Evolutionary conservation across 257 asterid genomes (phyloP).

Genomic region (Asclepias syriaca): DNA sequence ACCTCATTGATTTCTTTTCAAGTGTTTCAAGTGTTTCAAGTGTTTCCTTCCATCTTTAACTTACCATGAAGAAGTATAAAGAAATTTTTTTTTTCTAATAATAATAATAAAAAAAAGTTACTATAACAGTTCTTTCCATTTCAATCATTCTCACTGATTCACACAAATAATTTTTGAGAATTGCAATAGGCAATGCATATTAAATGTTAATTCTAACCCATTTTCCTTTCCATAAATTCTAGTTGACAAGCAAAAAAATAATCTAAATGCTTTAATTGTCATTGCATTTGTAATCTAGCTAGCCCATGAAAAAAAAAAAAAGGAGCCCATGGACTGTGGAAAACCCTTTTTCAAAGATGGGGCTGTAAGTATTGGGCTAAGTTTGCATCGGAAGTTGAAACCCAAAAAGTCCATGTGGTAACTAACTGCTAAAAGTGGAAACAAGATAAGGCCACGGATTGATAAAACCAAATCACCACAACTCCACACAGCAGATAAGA

Average conservation of each 20-base stretch:
- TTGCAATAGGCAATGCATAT: background rate
- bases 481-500: slow-evolving; percentile 1
- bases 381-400: too few relatives aligned
- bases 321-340: too few relatives aligned
- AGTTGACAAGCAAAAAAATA: background rate
- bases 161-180: background rate
- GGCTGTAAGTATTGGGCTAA: too few relatives aligned
- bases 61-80: background rate
- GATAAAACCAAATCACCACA: background rate
- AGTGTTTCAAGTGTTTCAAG: background rate
- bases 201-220: background rate
- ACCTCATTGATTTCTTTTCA: background rate
- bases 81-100: background rate
- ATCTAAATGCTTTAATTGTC: background rate
- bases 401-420: background rate
- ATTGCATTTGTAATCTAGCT: background rate
- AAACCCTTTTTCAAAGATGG: too few relatives aligned
- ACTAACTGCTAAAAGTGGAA: background rate
- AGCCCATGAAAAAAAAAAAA: background rate
- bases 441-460: background rate
- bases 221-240: background rate
- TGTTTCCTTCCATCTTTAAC: background rate
- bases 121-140: background rate
- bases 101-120: background rate
- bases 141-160: background rate